Evolutionary conservation across 2,329 filamentous ascomycete species (phyloP).

Genomic region (Podosphaera fusca): DNA sequence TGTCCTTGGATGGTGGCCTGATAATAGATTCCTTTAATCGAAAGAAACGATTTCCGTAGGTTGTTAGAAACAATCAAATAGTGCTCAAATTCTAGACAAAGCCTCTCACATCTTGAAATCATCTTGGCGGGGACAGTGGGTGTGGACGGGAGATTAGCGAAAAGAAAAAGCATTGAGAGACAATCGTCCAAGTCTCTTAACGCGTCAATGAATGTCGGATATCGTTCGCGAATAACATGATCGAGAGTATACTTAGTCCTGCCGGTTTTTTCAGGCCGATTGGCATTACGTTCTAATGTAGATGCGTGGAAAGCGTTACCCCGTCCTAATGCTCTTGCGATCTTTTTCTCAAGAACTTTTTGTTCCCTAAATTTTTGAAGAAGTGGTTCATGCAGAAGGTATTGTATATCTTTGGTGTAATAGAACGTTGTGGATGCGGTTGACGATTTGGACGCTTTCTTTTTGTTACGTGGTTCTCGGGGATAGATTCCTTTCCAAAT

Average conservation of each 20-base stretch:
- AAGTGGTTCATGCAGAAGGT: slow-evolving; percentile 87
- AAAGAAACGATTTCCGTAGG: slow-evolving; percentile 85
- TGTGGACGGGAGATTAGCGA: slow-evolving; percentile 85
- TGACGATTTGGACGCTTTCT: slow-evolving; percentile 82
- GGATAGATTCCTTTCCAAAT: slow-evolving; percentile 99
- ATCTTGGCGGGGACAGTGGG: slow-evolving; percentile 81
- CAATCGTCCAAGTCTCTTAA: slow-evolving; percentile 90
- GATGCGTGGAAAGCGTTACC: slow-evolving; percentile 78
- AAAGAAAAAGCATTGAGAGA: slow-evolving; percentile 88
- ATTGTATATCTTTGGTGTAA: slow-evolving; percentile 89
- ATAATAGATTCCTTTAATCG: slow-evolving; percentile 98
- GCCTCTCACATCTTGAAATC: slow-evolving; percentile 77
- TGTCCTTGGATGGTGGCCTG: slow-evolving; percentile 93
- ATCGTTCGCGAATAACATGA: slow-evolving; percentile 93
- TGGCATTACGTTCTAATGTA: slow-evolving; percentile 67
- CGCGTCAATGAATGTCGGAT: slow-evolving; percentile 89
- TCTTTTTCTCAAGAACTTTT: slow-evolving; percentile 94
- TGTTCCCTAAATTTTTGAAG: slow-evolving; percentile 91
- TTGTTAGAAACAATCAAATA: slow-evolving; percentile 85
- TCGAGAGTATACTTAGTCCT: slow-evolving; percentile 80
- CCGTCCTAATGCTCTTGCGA: slow-evolving; percentile 70
- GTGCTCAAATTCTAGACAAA: slow-evolving; percentile 92
- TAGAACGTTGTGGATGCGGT: slow-evolving; percentile 84
- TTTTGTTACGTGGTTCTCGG: slow-evolving; percentile 86
- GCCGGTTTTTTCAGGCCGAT: slow-evolving; percentile 70